Evolutionary conservation across 2,329 filamentous ascomycete species (phyloP).

Genomic region (Cadophora malorum): DNA sequence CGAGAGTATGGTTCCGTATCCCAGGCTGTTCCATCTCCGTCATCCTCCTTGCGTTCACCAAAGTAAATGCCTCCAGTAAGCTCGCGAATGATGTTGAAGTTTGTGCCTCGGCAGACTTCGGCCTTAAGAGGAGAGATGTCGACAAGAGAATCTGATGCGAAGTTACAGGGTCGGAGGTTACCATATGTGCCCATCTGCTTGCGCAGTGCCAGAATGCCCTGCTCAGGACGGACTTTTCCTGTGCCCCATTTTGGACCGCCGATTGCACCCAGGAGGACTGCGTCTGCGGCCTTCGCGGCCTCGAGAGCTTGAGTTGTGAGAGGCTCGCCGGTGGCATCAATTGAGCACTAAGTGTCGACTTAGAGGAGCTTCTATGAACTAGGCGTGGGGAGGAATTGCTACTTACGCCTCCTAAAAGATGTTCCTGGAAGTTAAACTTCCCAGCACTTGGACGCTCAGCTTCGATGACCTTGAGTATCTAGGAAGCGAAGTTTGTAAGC

Average conservation of each 20-base stretch:
- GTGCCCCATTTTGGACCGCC: constrained; percentile 98
- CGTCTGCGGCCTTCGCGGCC: constrained; percentile 85
- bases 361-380: constrained; percentile 22
- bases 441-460: constrained; percentile 69
- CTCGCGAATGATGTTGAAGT: constrained; percentile 93
- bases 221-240: constrained; percentile 84
- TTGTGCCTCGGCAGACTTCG: constrained; percentile 81
- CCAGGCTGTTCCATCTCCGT: constrained; percentile 74
- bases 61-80: constrained; percentile 96
- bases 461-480: constrained; percentile 84
- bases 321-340: constrained; percentile 79
- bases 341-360: constrained; percentile 71
- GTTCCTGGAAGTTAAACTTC: constrained; percentile 89
- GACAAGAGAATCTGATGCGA: constrained; percentile 85
- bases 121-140: constrained; percentile 87
- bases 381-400: constrained; percentile 17
- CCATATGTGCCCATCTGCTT: constrained; percentile 95
- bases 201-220: constrained; percentile 87
- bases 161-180: constrained; percentile 95
- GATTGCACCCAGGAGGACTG: constrained; percentile 90
- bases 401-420: constrained; percentile 90
- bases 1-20: constrained; percentile 90
- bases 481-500: constrained; percentile 14
- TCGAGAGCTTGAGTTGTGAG: constrained; percentile 83
- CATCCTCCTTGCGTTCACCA: constrained; percentile 82